phyloP scores from a whole-genome alignment of 352 stramenopile genomes.

The Phytophthora kernoviae region DNA sequence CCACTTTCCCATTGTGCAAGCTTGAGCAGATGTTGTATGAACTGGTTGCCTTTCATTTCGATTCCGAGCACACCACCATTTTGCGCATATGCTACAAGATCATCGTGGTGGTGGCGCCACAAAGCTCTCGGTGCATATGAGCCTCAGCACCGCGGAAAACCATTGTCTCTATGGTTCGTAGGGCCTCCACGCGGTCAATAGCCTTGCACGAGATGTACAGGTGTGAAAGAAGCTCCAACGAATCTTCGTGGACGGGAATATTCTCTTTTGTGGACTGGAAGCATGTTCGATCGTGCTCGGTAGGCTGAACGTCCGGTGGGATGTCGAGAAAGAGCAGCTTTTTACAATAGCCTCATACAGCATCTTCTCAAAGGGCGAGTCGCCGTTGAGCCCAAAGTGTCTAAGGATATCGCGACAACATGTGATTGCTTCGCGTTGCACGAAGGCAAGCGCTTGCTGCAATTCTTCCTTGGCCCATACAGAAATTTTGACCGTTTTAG shows the following conservation, averaged over 20 bases:
- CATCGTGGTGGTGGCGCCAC: slow-evolving; percentile 58
- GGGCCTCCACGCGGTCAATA: slow-evolving; percentile 71
- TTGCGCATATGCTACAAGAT: slow-evolving; percentile 56
- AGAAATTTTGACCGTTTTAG: slow-evolving; percentile 69
- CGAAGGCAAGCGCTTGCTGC: slow-evolving; percentile 73
- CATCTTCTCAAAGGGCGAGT: slow-evolving; percentile 76
- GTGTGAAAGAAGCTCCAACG: slow-evolving; percentile 55
- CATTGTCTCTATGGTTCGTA: slow-evolving; percentile 75
- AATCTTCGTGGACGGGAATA: slow-evolving; percentile 81
- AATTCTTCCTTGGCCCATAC: slow-evolving; percentile 84
- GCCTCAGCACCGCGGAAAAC: slow-evolving; percentile 83
- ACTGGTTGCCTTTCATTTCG: slow-evolving; percentile 56
- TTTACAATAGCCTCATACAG: slow-evolving; percentile 84
- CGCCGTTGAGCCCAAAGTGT: slow-evolving; percentile 65
- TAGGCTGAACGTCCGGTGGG: slow-evolving; percentile 77
- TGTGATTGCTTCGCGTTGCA: slow-evolving; percentile 73
- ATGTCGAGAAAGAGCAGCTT: slow-evolving; percentile 88
- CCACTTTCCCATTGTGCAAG: slow-evolving; percentile 59
- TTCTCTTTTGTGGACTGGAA: slow-evolving; percentile 85
- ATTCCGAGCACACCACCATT: slow-evolving; percentile 76
- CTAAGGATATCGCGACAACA: slow-evolving; percentile 77
- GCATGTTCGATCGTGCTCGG: slow-evolving; percentile 85
- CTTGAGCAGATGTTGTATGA: slow-evolving; percentile 65
- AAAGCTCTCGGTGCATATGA: slow-evolving; percentile 70
- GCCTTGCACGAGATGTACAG: slow-evolving; percentile 66